Evolutionary conservation across 208 protist genomes (phyloP).

Genomic region (Wallacemonas rigidus): DNA sequence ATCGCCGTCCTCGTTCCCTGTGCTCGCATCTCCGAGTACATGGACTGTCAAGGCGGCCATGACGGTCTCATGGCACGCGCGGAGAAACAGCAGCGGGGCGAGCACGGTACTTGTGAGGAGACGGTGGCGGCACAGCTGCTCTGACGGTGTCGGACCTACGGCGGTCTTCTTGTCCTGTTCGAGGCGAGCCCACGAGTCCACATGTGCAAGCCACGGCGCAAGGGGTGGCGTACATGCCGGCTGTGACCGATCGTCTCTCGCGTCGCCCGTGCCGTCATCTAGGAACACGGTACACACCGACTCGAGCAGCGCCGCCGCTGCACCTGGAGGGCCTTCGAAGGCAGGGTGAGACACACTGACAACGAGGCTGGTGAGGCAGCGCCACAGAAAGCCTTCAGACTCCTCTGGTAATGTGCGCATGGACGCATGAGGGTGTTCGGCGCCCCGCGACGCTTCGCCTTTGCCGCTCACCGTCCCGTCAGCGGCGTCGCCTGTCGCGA

Average conservation of each 20-base stretch:
- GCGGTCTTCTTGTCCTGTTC: not conserved
- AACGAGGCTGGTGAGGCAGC: conserved; percentile 2
- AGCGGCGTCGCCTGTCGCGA: not conserved
- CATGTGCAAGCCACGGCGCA: not conserved
- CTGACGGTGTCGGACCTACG: not conserved
- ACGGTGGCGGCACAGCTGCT: not conserved
- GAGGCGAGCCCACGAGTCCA: not conserved
- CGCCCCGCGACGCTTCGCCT: not conserved
- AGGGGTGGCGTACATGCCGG: not conserved
- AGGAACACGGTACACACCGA: conserved; percentile 1
- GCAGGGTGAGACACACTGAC: not conserved
- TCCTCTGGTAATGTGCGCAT: not conserved
- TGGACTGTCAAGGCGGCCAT: not conserved
- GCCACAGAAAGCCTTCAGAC: conserved; percentile 6
- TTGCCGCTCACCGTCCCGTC: not conserved
- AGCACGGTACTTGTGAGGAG: conserved; percentile 29
- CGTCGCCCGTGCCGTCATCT: not conserved
- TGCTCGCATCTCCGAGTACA: not conserved
- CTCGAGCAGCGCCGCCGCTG: not conserved
- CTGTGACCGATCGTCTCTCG: not conserved
- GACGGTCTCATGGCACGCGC: conserved; percentile 30
- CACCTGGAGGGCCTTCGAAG: not conserved
- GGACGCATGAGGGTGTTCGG: not conserved
- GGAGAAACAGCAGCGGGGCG: conserved; percentile 61
- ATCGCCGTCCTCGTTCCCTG: not conserved